Conservation (phyloP, 805 yeast species). For the Lipomyces mesembrius region DNA sequence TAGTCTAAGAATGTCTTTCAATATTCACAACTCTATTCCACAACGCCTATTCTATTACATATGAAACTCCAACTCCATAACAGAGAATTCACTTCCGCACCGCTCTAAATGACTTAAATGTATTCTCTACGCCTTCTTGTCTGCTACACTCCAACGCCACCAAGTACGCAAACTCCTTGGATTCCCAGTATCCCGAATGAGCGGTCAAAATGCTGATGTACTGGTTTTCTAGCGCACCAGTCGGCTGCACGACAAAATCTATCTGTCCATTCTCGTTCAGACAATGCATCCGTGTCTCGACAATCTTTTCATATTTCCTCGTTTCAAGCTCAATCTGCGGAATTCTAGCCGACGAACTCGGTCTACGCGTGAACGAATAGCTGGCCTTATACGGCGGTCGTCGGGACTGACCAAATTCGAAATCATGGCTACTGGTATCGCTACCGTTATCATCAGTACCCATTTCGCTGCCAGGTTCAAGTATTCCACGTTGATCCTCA, state of each 20-base stretch:
- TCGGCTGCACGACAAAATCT: constrained; percentile 71
- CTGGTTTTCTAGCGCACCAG: constrained; percentile 73
- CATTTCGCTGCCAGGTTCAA: constrained; percentile 10
- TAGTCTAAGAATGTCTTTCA: too few relatives aligned
- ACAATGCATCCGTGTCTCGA: constrained; percentile 49
- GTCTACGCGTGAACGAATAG: constrained; percentile 26
- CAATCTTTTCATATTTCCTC: constrained; percentile 11
- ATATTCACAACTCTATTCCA: background rate
- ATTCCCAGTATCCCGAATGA: constrained; percentile 89
- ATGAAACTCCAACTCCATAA: background rate
- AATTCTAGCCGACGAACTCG: constrained; percentile 8
- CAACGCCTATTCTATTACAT: background rate
- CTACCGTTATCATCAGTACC: constrained; percentile 13
- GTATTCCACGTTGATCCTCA: constrained; percentile 15
- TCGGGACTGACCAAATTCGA: background rate
- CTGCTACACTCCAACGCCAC: constrained; percentile 48
- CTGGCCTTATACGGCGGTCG: constrained; percentile 11
- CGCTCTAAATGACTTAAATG: constrained; percentile 39
- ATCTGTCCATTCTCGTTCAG: constrained; percentile 81
- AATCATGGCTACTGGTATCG: background rate
- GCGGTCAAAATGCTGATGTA: constrained; percentile 82
- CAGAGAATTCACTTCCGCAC: constrained; percentile 17
- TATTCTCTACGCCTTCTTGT: constrained; percentile 40
- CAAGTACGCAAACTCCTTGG: constrained; percentile 74
- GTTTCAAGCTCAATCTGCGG: constrained; percentile 7